phyloP scores from a whole-genome alignment of 2,329 filamentous ascomycete genomes.

The Botrytis tulipae region DNA sequence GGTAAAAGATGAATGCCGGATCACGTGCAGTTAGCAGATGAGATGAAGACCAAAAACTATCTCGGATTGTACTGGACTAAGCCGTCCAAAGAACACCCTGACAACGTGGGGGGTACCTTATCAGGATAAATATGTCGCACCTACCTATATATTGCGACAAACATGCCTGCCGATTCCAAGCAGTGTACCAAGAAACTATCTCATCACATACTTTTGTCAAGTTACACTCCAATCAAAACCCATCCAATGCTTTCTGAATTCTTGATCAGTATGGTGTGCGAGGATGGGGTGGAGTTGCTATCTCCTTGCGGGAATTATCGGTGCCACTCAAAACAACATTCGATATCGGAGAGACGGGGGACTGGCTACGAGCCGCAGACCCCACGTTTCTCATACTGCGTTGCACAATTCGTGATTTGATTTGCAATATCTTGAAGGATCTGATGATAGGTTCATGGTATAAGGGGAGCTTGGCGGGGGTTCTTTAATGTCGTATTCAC shows the following conservation, averaged over 20 bases:
- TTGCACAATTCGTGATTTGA: conserved; percentile 14
- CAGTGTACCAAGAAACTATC: conserved; percentile 9
- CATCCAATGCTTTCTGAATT: not conserved
- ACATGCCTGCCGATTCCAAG: conserved; percentile 4
- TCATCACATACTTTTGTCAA: not conserved
- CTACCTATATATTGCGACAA: not conserved
- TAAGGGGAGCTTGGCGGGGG: not conserved
- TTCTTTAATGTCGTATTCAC: not conserved
- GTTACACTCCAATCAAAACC: conserved; percentile 4
- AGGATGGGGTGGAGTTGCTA: not conserved
- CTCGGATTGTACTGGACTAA: not conserved
- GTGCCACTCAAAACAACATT: not conserved
- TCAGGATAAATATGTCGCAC: not conserved
- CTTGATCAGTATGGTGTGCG: not conserved
- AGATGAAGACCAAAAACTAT: not conserved
- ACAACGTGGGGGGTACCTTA: conserved; percentile 8
- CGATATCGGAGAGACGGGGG: conserved; percentile 17
- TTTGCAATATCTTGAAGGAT: conserved; percentile 4
- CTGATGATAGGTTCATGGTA: not conserved
- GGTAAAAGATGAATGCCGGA: not conserved
- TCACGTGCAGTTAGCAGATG: not conserved
- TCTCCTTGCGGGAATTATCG: conserved; percentile 13
- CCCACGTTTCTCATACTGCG: conserved; percentile 14
- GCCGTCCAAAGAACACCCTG: not conserved
- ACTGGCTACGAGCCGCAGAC: conserved; percentile 12